A percentile compares a stretch with the other conserved stretches of the same genome.
phyloP scores from a whole-genome alignment of 2,329 filamentous ascomycete genomes.

The Teratosphaeria zuluensis region DNA sequence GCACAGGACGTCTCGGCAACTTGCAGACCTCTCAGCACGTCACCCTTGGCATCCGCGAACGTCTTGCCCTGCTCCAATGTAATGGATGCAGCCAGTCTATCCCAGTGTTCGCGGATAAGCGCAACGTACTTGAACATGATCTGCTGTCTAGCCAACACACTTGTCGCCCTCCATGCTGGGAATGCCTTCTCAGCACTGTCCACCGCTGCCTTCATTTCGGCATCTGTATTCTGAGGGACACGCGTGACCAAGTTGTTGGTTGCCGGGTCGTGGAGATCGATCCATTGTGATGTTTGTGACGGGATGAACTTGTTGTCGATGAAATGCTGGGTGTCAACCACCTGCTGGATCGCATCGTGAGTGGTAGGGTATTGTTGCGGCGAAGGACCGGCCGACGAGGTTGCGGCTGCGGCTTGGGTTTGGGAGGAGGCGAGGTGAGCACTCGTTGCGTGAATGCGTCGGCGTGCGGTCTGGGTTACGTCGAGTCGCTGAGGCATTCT shows the following conservation, averaged over 20 bases:
- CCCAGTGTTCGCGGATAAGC: conserved; percentile 75
- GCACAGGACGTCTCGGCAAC: conserved; percentile 75
- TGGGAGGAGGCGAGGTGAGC: conserved; percentile 34
- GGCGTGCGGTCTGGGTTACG: conserved; percentile 29
- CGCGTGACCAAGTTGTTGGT: conserved; percentile 79
- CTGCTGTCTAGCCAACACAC: conserved; percentile 64
- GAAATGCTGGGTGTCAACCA: conserved; percentile 69
- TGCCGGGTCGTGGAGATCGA: conserved; percentile 72
- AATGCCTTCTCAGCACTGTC: conserved; percentile 69
- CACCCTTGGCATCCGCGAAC: conserved; percentile 69
- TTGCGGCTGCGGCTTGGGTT: conserved; percentile 24
- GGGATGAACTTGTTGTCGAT: conserved; percentile 68
- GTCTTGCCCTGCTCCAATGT: conserved; percentile 86
- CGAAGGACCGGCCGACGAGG: conserved; percentile 40
- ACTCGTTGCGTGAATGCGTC: conserved; percentile 46
- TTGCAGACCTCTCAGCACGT: conserved; percentile 72
- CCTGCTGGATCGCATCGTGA: conserved; percentile 60
- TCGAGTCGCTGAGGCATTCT: conserved; percentile 10
- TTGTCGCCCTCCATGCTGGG: conserved; percentile 61
- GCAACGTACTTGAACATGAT: conserved; percentile 81
- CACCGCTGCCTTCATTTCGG: conserved; percentile 64
- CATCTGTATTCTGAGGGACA: conserved; percentile 71
- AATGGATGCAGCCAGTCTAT: conserved; percentile 73
- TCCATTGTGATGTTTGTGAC: conserved; percentile 61
- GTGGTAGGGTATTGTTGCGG: conserved; percentile 54